A percentile compares a stretch with the other conserved stretches of the same genome.
Conservation (phyloP, 805 yeast genomes). For the Suhomyces xylopsoci region DNA sequence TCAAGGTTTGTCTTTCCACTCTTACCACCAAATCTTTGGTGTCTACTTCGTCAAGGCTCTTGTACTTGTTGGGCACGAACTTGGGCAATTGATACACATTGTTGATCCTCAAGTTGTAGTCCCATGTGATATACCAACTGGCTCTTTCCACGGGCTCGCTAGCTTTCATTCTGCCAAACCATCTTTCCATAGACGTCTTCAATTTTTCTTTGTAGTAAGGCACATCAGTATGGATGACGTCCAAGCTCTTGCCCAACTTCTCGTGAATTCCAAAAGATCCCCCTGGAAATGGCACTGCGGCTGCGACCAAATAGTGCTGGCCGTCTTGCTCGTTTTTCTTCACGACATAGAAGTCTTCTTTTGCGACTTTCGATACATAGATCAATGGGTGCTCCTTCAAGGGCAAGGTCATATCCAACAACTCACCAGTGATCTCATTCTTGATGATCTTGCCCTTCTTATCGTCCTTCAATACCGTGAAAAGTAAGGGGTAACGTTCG, state of each 20-base stretch:
- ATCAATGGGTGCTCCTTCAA: conserved; percentile 62
- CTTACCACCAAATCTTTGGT: conserved; percentile 62
- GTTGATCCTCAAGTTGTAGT: conserved; percentile 55
- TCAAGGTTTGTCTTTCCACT: conserved; percentile 69
- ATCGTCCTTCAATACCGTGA: conserved; percentile 42
- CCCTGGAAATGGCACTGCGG: conserved; percentile 78
- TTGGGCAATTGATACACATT: conserved; percentile 55
- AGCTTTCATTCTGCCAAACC: conserved; percentile 63
- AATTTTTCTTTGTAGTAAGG: conserved; percentile 68
- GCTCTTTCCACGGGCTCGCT: conserved; percentile 69
- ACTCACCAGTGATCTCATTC: conserved; percentile 62
- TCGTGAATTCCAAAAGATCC: conserved; percentile 64
- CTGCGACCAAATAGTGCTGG: conserved; percentile 62
- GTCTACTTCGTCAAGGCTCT: conserved; percentile 30
- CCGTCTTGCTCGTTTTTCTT: conserved; percentile 52
- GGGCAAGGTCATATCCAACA: conserved; percentile 57
- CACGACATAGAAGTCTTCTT: conserved; percentile 71
- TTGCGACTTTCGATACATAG: conserved; percentile 65
- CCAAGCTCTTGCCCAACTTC: conserved; percentile 61
- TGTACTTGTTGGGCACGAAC: conserved; percentile 33
- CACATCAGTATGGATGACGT: conserved; percentile 63
- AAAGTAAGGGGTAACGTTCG: conserved; percentile 60
- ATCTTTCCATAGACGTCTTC: conserved; percentile 67
- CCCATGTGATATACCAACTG: conserved; percentile 75
- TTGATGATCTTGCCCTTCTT: conserved; percentile 37